Evolutionary conservation across 1,139 yeast species (phyloP), one percentile per base, ranked within the genome.

Genomic region (Spencermartinsiella ligniputridi): DNA sequence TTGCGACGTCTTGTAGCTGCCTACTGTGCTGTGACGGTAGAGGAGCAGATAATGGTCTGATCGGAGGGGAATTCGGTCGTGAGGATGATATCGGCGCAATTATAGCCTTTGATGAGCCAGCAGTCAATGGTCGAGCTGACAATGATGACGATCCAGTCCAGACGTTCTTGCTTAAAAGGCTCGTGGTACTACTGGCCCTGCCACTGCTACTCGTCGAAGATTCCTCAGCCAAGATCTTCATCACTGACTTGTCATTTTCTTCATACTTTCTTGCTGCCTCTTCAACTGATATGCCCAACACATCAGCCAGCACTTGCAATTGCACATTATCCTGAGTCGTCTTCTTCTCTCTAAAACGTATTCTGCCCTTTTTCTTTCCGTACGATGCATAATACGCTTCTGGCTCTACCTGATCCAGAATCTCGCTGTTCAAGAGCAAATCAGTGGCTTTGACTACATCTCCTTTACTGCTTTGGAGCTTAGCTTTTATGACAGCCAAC

Each of bases 401-500:
- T 2, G 44, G 42, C 12, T 39, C 36, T 33, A 49, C 45, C 13
- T 49, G 49, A 11, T 52, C 48, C 6, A 58, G 32, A 2, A 47
- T 38, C 15, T 47, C 45, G 37, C 44, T 49, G 40, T 58, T 60
- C 15, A 60, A 51, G 21, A 60, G 48, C 24, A 50, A 40, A 35
- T 60, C 63, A 0, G 55, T 52, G 8, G 60, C 55, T 33, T 35
- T 47, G 9, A 45, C 60, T 1, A 52, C 37, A 25, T 60, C 57
- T 11, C 53, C 51, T 11, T 45, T 42, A 39, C 49, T 44, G 12
- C 46, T 42, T 18, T 41, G 35, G 17, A 56, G 52, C 39, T 51
- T 52, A 12, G 38, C 45, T 19, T 45, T 36, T 8, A 58, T 39
- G 2, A 45, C 19, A 1, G 50, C 46, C 11, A 30, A 19, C 1